Conservation (phyloP, 1,284 basidiomycete species). For the Entoloma clypeatum region DNA sequence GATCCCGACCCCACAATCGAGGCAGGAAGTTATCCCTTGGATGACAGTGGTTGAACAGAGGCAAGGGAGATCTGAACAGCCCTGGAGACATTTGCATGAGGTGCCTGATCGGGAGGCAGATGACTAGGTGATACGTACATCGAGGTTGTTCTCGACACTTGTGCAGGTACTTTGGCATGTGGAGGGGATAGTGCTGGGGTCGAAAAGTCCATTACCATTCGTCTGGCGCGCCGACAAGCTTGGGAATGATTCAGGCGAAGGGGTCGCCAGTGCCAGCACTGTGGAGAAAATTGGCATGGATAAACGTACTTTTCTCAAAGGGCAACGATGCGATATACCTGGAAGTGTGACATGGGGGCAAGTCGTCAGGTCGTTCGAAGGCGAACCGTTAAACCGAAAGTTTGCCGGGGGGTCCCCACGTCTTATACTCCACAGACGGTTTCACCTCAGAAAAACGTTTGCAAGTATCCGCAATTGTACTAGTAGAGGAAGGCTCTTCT, state of each 20-base stretch:
- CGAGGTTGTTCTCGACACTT: not conserved
- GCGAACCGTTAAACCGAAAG: too few relatives aligned
- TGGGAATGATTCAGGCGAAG: constrained; percentile 3
- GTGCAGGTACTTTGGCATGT: constrained; percentile 11
- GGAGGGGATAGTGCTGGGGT: constrained; percentile 7
- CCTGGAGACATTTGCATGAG: not conserved
- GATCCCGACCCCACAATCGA: constrained; percentile 12
- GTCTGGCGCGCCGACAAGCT: constrained; percentile 8
- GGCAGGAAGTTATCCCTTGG: constrained; percentile 7
- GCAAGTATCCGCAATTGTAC: too few relatives aligned
- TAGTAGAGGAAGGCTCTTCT: too few relatives aligned
- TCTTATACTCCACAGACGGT: too few relatives aligned
- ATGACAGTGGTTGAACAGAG: constrained; percentile 13
- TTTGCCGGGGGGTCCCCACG: too few relatives aligned
- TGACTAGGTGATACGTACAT: too few relatives aligned
- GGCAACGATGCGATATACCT: not conserved
- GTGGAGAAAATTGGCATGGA: too few relatives aligned
- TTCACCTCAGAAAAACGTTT: too few relatives aligned
- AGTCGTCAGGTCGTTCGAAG: too few relatives aligned
- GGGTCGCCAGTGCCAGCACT: too few relatives aligned
- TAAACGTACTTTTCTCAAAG: not conserved
- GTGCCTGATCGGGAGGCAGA: not conserved
- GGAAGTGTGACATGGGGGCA: too few relatives aligned
- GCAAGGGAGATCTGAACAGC: not conserved
- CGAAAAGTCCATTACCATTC: constrained; percentile 7